Conservation (phyloP, 1,139 yeast genomes). For the Saccharomyces pastorianus region DNA sequence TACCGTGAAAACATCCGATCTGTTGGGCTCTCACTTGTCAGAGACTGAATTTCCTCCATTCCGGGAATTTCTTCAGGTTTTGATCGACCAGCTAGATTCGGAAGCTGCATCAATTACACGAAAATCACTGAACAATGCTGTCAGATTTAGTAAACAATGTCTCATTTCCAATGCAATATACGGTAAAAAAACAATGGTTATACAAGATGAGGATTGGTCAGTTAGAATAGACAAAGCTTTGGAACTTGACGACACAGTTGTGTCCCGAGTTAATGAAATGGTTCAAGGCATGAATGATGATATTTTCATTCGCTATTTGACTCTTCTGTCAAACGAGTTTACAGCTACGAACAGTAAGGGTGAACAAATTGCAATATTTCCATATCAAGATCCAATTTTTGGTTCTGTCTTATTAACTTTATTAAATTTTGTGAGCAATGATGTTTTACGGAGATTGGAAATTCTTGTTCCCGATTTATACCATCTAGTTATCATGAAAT, state of each 20-base stretch:
- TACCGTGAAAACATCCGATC: conserved; percentile 35
- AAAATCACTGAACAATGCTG: conserved; percentile 36
- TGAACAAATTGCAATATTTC: conserved; percentile 12
- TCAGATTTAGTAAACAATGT: conserved; percentile 45
- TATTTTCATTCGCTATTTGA: conserved; percentile 22
- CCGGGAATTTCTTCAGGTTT: conserved; percentile 29
- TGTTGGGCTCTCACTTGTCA: conserved; percentile 35
- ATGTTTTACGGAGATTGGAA: conserved; percentile 18
- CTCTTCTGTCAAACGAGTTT: conserved; percentile 35
- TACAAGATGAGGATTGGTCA: conserved; percentile 70
- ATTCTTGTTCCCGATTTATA: conserved; percentile 16
- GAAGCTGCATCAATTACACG: conserved; percentile 27
- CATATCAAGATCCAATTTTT: conserved; percentile 16
- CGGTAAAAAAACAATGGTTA: conserved; percentile 47
- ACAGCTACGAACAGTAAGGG: conserved; percentile 19
- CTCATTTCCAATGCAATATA: conserved; percentile 57
- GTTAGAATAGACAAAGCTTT: conserved; percentile 64
- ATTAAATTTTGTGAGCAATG: conserved; percentile 26
- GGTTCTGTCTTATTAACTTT: conserved; percentile 29
- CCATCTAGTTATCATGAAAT: conserved; percentile 1
- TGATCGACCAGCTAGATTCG: conserved; percentile 26
- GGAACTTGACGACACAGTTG: conserved; percentile 51
- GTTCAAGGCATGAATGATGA: conserved; percentile 16
- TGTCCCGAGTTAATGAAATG: conserved; percentile 32
- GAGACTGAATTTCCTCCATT: conserved; percentile 42